Percentiles rank a stretch among this genome's conserved stretches.
These are phyloP conservation scores for Pulchroboletus neoregius DNA, from an alignment of 1,284 basidiomycete species.

Conservation along the genomic window DNA sequence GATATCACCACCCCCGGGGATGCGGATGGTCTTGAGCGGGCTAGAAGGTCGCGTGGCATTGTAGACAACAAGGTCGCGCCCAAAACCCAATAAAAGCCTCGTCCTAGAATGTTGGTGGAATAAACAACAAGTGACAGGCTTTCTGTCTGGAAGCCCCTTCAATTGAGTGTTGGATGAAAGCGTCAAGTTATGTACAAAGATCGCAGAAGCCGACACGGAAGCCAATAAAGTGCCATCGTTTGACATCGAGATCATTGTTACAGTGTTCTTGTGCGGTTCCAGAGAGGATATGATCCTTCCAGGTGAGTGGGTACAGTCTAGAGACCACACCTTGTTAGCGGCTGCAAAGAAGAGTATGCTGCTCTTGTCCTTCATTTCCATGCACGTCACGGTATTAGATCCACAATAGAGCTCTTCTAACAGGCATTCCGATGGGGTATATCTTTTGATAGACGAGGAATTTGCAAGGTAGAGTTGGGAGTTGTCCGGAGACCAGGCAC, in stretches of 20 bases:
- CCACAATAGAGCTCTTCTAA: slow-evolving; percentile 40
- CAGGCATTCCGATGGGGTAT: slow-evolving; percentile 45
- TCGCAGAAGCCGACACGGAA: slow-evolving; percentile 46
- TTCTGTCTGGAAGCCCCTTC: slow-evolving; percentile 44
- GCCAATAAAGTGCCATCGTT: slow-evolving; percentile 56
- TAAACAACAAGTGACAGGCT: slow-evolving; percentile 42
- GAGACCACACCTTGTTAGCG: slow-evolving; percentile 53
- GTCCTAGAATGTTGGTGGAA: slow-evolving; percentile 62
- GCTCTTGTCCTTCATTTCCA: slow-evolving; percentile 45
- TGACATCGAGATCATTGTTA: slow-evolving; percentile 54
- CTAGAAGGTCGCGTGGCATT: slow-evolving; percentile 56
- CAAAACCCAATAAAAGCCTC: slow-evolving; percentile 53
- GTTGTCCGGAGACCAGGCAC: slow-evolving; percentile 55
- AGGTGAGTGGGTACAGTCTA: slow-evolving; percentile 49
- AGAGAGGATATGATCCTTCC: slow-evolving; percentile 54
- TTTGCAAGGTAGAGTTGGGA: slow-evolving; percentile 50
- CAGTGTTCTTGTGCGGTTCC: slow-evolving; percentile 52
- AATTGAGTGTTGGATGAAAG: slow-evolving; percentile 47
- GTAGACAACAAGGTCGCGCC: slow-evolving; percentile 53
- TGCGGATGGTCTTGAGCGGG: slow-evolving; percentile 48
- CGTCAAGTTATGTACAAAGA: slow-evolving; percentile 56
- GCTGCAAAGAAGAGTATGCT: slow-evolving; percentile 44
- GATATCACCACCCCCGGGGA: slow-evolving; percentile 48
- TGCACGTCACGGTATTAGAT: slow-evolving; percentile 36
- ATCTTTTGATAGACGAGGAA: slow-evolving; percentile 44